Conservation (phyloP, 331 rosid species). For the Malus hybrid region DNA sequence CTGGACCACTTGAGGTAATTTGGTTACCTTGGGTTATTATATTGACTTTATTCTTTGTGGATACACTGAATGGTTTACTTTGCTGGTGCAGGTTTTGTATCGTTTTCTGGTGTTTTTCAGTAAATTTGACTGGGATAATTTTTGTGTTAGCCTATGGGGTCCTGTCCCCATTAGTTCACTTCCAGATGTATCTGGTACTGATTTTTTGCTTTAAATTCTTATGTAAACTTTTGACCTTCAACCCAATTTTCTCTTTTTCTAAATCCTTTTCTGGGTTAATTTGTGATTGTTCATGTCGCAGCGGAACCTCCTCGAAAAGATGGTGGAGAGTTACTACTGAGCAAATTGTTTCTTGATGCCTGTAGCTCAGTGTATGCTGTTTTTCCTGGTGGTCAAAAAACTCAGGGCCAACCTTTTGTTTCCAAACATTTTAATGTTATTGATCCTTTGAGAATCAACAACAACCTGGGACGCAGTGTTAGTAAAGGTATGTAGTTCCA, state of each 20-base stretch:
- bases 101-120: constrained; percentile 95
- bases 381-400: constrained; percentile 75
- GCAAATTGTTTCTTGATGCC: constrained; percentile 67
- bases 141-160: constrained; percentile 94
- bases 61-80: constrained; percentile 11
- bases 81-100: constrained; percentile 66
- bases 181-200: constrained; percentile 89
- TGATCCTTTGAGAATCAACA: constrained; percentile 92
- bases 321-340: constrained; percentile 82
- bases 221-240: not conserved
- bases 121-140: constrained; percentile 98
- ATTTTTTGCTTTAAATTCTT: constrained; percentile 1
- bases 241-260: constrained; percentile 2
- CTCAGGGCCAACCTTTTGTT: constrained; percentile 78
- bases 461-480: constrained; percentile 99
- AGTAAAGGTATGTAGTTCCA: constrained; percentile 72
- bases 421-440: constrained; percentile 95
- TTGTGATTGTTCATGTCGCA: constrained; percentile 27
- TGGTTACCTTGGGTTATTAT: constrained; percentile 4
- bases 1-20: constrained; percentile 97
- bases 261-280: not conserved
- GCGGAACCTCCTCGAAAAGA: constrained; percentile 96
- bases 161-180: constrained; percentile 88
- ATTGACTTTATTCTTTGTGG: constrained; percentile 11
- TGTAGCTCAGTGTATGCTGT: constrained; percentile 87